These are phyloP conservation scores for Russula sp. DNA, from an alignment of 768 basidiomycete species.

Conservation along the genomic window DNA sequence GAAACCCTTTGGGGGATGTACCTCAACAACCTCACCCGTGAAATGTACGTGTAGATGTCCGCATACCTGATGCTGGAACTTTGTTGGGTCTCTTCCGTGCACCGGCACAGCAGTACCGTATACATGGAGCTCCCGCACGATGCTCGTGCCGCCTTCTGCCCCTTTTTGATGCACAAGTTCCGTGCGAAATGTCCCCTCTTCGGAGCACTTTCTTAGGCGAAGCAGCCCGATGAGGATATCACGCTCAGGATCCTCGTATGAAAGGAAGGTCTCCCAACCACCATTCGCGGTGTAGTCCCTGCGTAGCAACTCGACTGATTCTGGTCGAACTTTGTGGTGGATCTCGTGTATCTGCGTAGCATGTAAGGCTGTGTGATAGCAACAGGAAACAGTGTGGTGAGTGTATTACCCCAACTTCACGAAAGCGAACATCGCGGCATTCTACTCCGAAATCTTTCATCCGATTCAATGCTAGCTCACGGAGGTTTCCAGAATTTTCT, in stretches of 20 bases:
- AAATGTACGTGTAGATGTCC: not conserved
- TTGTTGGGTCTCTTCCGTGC: conserved; percentile 94
- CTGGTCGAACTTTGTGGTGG: conserved; percentile 93
- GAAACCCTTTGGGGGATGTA: conserved; percentile 62
- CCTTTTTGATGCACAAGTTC: conserved; percentile 68
- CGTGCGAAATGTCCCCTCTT: conserved; percentile 93
- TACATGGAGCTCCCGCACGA: conserved; percentile 94
- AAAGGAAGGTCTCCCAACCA: conserved; percentile 99
- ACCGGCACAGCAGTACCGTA: conserved; percentile 98
- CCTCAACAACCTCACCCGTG: not conserved
- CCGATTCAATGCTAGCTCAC: conserved; percentile 90
- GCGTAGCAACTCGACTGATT: conserved; percentile 89
- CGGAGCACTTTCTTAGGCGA: conserved; percentile 89
- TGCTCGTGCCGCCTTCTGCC: conserved; percentile 75
- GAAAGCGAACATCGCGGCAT: conserved; percentile 93
- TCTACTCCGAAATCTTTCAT: conserved; percentile 99
- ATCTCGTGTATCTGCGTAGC: conserved; percentile 85
- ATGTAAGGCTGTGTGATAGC: not conserved
- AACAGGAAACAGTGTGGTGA: conserved; percentile 1
- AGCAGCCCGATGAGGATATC: conserved; percentile 95
- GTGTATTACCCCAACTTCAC: conserved; percentile 87
- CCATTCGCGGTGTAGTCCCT: conserved; percentile 96
- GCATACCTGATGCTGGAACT: conserved; percentile 87
- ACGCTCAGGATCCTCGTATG: conserved; percentile 95
- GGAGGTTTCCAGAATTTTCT: conserved; percentile 94